These are phyloP conservation scores for Penicillium flavigenum DNA, from an alignment of 495 filamentous ascomycete species.

Conservation along the genomic window DNA sequence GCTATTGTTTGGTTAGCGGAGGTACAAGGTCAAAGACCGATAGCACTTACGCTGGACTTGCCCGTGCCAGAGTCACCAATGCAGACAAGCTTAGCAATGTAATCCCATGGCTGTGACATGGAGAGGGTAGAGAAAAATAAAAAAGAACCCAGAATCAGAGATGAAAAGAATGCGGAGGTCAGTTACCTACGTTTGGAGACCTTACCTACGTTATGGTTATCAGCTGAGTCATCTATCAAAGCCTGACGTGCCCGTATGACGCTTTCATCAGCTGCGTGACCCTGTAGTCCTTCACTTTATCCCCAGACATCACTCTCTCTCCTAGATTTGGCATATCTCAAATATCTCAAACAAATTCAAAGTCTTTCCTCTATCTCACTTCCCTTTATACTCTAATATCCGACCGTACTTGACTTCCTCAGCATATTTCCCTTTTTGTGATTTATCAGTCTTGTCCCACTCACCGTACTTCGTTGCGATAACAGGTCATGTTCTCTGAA, in stretches of 20 bases:
- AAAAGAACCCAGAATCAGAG: constrained; percentile 13
- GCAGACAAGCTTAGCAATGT: constrained; percentile 97
- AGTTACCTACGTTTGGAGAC: constrained; percentile 4
- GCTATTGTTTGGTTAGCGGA: constrained; percentile 39
- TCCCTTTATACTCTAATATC: background rate
- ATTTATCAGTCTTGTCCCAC: constrained; percentile 19
- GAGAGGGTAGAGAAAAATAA: constrained; percentile 39
- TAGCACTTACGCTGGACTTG: constrained; percentile 67
- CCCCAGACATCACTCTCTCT: background rate
- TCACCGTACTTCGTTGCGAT: constrained; percentile 19
- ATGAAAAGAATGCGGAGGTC: constrained; percentile 10
- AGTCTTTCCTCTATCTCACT: background rate
- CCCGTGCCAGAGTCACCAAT: constrained; percentile 94
- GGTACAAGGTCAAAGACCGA: background rate
- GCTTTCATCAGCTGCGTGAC: constrained; percentile 33
- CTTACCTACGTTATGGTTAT: constrained; percentile 12
- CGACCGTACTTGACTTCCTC: constrained; percentile 3
- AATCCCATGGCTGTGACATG: constrained; percentile 87
- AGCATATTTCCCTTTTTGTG: constrained; percentile 10
- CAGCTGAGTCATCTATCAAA: constrained; percentile 46
- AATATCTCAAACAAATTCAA: constrained; percentile 6
- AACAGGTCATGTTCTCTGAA: constrained; percentile 86
- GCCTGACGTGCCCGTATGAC: constrained; percentile 45
- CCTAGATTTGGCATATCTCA: constrained; percentile 10
- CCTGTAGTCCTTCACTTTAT: constrained; percentile 10